Evolutionary conservation across 768 basidiomycete species (phyloP).

Genomic region (Ramaria rubella): DNA sequence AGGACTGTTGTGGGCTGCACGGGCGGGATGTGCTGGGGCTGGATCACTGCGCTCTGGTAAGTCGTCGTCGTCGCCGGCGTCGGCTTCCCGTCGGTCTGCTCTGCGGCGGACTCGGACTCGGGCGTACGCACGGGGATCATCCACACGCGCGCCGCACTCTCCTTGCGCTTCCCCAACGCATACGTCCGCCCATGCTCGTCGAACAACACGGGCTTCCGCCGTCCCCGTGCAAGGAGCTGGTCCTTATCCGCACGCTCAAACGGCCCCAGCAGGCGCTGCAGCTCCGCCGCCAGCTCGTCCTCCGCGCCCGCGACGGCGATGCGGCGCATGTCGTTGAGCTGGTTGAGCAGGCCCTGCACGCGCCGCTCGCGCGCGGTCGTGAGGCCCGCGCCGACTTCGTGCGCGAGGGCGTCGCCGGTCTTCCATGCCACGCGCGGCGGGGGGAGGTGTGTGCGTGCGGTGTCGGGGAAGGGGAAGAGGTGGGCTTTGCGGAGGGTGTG

Average conservation of each 20-base stretch:
- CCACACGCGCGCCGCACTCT: constrained; percentile 88
- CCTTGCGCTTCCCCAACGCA: constrained; percentile 82
- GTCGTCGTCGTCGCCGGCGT: neutral
- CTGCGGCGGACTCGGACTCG: neutral
- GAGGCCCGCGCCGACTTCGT: constrained; percentile 52
- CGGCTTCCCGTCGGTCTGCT: constrained; percentile 8
- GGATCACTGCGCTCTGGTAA: too few species aligned
- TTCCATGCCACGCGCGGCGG: constrained; percentile 65
- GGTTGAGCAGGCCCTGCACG: constrained; percentile 52
- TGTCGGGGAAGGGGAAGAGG: constrained; percentile 73
- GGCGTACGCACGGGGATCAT: constrained; percentile 55
- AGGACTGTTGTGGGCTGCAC: constrained; percentile 74
- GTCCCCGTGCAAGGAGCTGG: constrained; percentile 39
- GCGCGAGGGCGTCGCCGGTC: constrained; percentile 49
- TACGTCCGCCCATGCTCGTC: constrained; percentile 83
- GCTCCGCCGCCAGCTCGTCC: constrained; percentile 44
- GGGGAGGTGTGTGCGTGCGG: constrained; percentile 53
- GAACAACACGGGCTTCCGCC: constrained; percentile 51
- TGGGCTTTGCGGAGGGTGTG: constrained; percentile 53
- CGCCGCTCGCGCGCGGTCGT: constrained; percentile 65
- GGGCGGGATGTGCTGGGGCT: too few species aligned
- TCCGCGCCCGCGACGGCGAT: constrained; percentile 56
- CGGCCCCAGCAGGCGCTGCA: constrained; percentile 46
- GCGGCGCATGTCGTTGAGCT: constrained; percentile 56
- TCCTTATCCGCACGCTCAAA: constrained; percentile 61